Evolutionary conservation across 768 basidiomycete genomes (phyloP).

Genomic region (Lactarius indigo): DNA sequence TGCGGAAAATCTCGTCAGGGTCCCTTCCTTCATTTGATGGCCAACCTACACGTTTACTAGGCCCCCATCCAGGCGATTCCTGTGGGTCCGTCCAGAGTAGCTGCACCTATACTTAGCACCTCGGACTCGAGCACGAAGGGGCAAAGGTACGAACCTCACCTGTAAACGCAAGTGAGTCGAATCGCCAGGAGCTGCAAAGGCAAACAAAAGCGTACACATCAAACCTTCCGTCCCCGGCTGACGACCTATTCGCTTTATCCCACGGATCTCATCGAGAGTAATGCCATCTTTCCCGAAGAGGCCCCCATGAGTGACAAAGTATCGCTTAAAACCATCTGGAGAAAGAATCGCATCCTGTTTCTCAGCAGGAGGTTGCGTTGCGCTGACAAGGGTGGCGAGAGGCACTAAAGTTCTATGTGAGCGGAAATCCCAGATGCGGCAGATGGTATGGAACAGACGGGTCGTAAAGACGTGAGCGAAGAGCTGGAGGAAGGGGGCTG

Average conservation of each 20-base stretch:
- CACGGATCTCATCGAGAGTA: conserved; percentile 89
- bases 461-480: conserved; percentile 93
- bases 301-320: conserved; percentile 95
- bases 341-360: conserved; percentile 64
- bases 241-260: conserved; percentile 78
- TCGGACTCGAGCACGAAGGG: background rate
- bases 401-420: conserved; percentile 57
- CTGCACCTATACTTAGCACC: conserved; percentile 38
- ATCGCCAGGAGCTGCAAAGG: background rate
- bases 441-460: conserved; percentile 38
- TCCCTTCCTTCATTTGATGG: conserved; percentile 13
- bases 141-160: conserved; percentile 51
- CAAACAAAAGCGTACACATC: conserved; percentile 74
- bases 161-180: conserved; percentile 30
- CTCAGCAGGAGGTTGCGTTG: conserved; percentile 54
- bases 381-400: conserved; percentile 78
- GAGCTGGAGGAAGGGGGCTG: conserved; percentile 45
- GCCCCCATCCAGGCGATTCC: conserved; percentile 81
- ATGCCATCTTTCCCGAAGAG: conserved; percentile 93
- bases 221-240: conserved; percentile 95
- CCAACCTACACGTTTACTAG: conserved; percentile 84
- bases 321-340: conserved; percentile 77
- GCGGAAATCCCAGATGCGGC: background rate
- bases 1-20: conserved; percentile 22
- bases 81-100: conserved; percentile 97